phyloP scores from a whole-genome alignment of 495 filamentous ascomycete species.

The Copromyces sp. region DNA sequence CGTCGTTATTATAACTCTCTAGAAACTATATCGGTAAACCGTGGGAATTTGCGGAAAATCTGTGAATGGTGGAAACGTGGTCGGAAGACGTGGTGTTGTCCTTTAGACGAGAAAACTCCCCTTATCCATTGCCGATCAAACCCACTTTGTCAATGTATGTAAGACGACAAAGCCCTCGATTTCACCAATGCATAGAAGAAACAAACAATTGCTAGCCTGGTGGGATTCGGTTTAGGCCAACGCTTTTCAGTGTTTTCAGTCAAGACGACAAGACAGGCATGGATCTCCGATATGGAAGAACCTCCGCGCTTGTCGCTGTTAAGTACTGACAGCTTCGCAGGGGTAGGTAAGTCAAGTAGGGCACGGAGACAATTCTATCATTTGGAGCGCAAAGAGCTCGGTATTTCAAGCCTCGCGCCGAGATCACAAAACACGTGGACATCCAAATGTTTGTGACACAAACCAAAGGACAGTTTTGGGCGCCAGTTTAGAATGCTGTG shows the following conservation, averaged over 20 bases:
- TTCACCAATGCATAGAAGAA: neutral
- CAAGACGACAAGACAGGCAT: neutral
- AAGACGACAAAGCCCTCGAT: neutral
- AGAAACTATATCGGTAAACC: too few species aligned
- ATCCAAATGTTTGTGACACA: neutral
- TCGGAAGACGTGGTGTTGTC: neutral
- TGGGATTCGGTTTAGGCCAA: neutral
- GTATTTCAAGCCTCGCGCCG: neutral
- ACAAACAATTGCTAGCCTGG: neutral
- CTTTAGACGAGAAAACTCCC: neutral
- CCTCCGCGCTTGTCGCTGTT: neutral
- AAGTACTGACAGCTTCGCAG: neutral
- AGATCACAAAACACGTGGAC: neutral
- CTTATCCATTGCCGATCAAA: neutral
- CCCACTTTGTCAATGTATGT: neutral
- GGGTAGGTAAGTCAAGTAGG: neutral
- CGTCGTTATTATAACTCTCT: too few species aligned
- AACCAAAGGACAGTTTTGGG: neutral
- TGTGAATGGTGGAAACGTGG: too few species aligned
- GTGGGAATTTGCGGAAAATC: too few species aligned
- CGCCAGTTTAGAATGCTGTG: neutral
- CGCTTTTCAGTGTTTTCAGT: neutral
- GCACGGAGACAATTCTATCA: neutral
- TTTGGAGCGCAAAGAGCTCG: neutral
- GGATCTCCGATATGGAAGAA: neutral